Conservation (phyloP, 2,329 filamentous ascomycete species). For the Lachnellula willkommii region DNA sequence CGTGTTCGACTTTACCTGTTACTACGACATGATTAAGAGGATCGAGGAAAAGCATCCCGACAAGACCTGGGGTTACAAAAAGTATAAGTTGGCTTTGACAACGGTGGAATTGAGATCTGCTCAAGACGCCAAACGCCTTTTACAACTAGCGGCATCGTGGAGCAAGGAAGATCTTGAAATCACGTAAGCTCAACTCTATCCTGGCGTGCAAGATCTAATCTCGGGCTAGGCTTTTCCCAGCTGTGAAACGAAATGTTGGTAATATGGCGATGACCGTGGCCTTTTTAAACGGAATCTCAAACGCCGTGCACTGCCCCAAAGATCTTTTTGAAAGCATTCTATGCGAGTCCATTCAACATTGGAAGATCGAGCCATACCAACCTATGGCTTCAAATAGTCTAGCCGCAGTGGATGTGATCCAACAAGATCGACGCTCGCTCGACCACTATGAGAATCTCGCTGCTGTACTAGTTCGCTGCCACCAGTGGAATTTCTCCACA, state of each 20-base stretch:
- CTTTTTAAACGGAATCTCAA: neutral
- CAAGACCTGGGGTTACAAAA: neutral
- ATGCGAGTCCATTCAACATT: too few relatives aligned
- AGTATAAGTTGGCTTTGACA: neutral
- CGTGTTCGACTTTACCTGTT: neutral
- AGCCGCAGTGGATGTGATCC: too few relatives aligned
- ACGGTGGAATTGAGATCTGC: neutral
- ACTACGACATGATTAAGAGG: neutral
- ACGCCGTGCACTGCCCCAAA: too few relatives aligned
- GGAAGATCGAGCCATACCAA: too few relatives aligned
- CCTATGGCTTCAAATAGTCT: too few relatives aligned
- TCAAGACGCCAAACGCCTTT: neutral
- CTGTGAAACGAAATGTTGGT: neutral
- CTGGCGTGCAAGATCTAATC: neutral
- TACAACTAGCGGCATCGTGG: neutral
- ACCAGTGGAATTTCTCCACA: too few relatives aligned
- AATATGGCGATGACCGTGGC: neutral
- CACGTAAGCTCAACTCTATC: neutral
- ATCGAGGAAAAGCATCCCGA: neutral
- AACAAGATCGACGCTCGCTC: too few relatives aligned
- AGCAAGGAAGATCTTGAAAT: neutral
- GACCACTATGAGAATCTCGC: too few relatives aligned
- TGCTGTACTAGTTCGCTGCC: too few relatives aligned
- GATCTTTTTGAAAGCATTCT: too few relatives aligned
- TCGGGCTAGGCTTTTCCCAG: neutral